Base-by-base conservation (phyloP, 116 monocot species). In the Zostera marina region DNA sequence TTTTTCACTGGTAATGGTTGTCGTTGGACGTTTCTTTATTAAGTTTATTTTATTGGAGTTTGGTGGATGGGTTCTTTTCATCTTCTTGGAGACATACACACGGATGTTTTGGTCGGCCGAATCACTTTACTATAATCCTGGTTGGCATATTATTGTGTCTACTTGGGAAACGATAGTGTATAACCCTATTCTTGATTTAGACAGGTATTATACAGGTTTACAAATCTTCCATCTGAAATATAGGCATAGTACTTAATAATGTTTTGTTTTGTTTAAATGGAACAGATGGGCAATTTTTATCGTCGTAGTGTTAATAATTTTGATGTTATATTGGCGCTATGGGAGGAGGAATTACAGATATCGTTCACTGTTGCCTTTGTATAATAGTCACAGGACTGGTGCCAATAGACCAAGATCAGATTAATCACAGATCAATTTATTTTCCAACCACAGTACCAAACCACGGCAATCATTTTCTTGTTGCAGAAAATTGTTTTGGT, bases 91-190 rank as follows among this genome's bases (percentile, higher is more conserved):
- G 77, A 87, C 84, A 20, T 99, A 87, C 44, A 99, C 99, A 41
- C 76, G 99, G 68, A 84, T 99, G 83, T 99, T 99, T 59, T 99
- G 99, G 99, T 84, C 99, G 9, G 76, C 99, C 0, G 99, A 99
- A 62, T 81, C 87, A 0, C 77, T 99, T 3, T 99, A 87, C 39
- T 99, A 99, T 64, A 99, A 87, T 42, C 91, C 99, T 20, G 81
- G 67, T 57, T 99, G 99, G 99, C 91, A 99, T 61, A 17, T 86
- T 41, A 84, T 99, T 42, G 99, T 99, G 8, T 41, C 87, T 47
- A 73, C 72, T 41, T 99, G 99, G 99, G 99, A 99, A 63, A 81
- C 83, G 20, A 67, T 99, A 38, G 91, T 99, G 42, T 99, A 99
- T 55, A 99, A 73, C 67, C 91, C 91, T 49, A 5, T 99, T 52